Evolutionary conservation across 345 rosid genomes (phyloP).

Genomic region (Crucihimalaya himalaica): DNA sequence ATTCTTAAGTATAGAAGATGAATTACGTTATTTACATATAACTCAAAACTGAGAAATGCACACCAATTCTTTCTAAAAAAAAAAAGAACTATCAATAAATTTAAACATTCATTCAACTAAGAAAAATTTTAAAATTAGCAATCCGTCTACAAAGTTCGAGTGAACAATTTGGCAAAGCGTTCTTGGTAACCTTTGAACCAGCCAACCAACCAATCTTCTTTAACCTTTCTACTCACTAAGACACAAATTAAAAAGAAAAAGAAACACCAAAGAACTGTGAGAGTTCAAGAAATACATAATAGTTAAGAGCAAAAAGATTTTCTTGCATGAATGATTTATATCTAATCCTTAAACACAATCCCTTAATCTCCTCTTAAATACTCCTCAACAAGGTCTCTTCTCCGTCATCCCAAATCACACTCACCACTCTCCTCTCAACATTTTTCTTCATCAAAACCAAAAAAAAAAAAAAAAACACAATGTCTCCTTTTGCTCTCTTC

Average conservation of each 20-base stretch:
- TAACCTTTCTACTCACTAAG: constrained; percentile 7
- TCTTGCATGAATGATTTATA: constrained; percentile 41
- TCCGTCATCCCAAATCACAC: constrained; percentile 4
- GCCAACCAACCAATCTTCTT: constrained; percentile 32
- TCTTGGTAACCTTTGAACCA: constrained; percentile 33
- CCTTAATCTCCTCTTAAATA: constrained; percentile 13
- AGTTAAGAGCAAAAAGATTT: constrained; percentile 25
- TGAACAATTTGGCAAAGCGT: constrained; percentile 13
- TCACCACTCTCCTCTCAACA: constrained; percentile 21
- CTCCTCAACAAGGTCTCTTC: constrained; percentile 16
- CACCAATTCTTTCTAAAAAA: too few species aligned
- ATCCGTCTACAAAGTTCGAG: background rate
- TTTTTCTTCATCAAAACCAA: too few species aligned
- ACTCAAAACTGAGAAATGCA: too few species aligned
- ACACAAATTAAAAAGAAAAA: background rate
- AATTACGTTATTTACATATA: too few species aligned
- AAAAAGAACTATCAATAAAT: too few species aligned
- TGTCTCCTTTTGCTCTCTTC: constrained; percentile 32
- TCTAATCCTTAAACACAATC: background rate
- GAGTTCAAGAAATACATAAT: constrained; percentile 26
- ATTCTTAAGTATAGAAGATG: too few species aligned
- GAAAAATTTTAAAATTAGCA: background rate
- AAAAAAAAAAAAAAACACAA: background rate
- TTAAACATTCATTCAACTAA: background rate
- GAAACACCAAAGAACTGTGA: constrained; percentile 35